Base-by-base conservation (phyloP, 2,329 filamentous ascomycete genomes). In the Aspergillus sp. region DNA sequence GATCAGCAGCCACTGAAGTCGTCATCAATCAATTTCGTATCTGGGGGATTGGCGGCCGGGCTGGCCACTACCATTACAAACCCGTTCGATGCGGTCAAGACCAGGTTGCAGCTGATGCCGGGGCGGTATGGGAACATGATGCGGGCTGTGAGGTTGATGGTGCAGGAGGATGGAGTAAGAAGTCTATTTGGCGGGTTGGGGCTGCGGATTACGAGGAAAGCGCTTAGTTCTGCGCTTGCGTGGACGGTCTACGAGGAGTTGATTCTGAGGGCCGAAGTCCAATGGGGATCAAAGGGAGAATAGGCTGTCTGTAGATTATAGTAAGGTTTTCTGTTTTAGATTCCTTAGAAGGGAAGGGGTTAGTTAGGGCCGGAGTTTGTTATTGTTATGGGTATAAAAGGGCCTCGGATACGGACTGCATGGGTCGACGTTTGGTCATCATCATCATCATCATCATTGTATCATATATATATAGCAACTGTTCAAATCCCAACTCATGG, bases 221-320 rank as follows among this genome's bases (percentile, higher is more conserved):
- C 92, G 5, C 78, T 97, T 48, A 97, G 93, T 76, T 94, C 90
- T 55, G 95, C 95, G n/a, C 82, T 98, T 67, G 94, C 94, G 7
- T 99, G 95, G 95, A 98, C 94, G 9, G 83, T 97, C 43, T 99
- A 99, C 72, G 95, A 99, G 79, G 94, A 97, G 76, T 77, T 97
- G 69, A 89, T 98, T 64, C 82, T 93, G 62, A 84, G 90, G 68
- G 90, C 89, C 1, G 87, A 88, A 74, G 78, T 69, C 51, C 68
- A 70, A 32, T 78, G 75, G 75, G 72, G 71, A 21, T 67, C 68
- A 30, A 68, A 72, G 28, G 63, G 65, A 48, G 70, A 69, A 21
- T 57, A 57, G 25, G 30, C 30, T 25, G 28, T n/a, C 13, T 55
- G 32, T 62, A 51, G 60, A 58, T 57, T 47, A 47, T 19, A 15